Conservation (phyloP, 2,329 filamentous ascomycete genomes). For the Fusarium redolens region DNA sequence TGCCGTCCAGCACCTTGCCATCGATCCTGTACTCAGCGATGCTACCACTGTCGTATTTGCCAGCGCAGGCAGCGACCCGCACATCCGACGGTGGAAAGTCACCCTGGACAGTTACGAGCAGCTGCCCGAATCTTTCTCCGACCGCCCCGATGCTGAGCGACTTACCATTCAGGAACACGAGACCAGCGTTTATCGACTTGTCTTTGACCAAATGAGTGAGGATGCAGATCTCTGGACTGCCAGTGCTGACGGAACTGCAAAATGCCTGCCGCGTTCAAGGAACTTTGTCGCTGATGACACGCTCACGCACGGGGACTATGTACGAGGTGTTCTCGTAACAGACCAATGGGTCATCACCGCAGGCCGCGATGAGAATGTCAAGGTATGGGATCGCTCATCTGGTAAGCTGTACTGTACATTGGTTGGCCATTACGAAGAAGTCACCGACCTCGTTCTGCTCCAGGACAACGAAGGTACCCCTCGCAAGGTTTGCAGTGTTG, state of each 20-base stretch:
- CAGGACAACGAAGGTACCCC: conserved; percentile 49
- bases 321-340: conserved; percentile 81
- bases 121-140: conserved; percentile 59
- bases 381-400: conserved; percentile 84
- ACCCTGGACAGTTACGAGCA: conserved; percentile 64
- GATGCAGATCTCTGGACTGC: conserved; percentile 89
- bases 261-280: conserved; percentile 77
- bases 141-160: conserved; percentile 55
- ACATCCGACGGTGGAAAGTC: conserved; percentile 83
- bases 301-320: conserved; percentile 88
- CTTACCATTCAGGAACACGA: conserved; percentile 81
- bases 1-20: conserved; percentile 80
- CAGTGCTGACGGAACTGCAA: conserved; percentile 88
- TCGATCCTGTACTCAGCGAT: conserved; percentile 74
- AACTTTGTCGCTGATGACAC: conserved; percentile 78
- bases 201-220: conserved; percentile 72
- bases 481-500: conserved; percentile 77
- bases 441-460: conserved; percentile 81
- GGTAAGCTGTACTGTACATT: conserved; percentile 80
- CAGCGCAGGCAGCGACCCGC: conserved; percentile 83
- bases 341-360: conserved; percentile 86
- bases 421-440: conserved; percentile 90
- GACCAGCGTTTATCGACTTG: conserved; percentile 86
- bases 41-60: conserved; percentile 69
- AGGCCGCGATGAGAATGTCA: conserved; percentile 90